Evolutionary conservation across 2,329 filamentous ascomycete genomes (phyloP).

Genomic region (Cladosporium sp.): DNA sequence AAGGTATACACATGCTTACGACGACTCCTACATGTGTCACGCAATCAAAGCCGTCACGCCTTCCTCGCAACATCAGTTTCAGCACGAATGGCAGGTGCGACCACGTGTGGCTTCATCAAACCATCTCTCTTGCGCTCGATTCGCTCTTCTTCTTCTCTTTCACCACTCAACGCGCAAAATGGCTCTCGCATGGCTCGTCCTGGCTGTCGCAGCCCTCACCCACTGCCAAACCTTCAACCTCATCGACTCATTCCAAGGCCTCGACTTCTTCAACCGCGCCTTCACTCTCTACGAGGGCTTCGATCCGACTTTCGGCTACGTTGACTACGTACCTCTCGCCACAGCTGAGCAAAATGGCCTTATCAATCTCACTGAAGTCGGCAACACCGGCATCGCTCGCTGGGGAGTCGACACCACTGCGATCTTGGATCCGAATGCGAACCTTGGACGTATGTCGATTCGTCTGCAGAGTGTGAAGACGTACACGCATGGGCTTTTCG

Average conservation of each 20-base stretch:
- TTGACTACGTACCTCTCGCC: slow-evolving; percentile 42
- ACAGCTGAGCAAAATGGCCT: slow-evolving; percentile 35
- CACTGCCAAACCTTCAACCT: slow-evolving; percentile 29
- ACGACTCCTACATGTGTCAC: background rate
- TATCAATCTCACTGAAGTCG: slow-evolving; percentile 25
- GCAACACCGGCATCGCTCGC: slow-evolving; percentile 21
- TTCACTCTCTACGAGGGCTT: slow-evolving; percentile 20
- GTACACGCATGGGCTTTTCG: slow-evolving; percentile 50
- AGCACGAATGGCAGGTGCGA: background rate
- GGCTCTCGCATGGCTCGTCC: background rate
- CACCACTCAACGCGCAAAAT: background rate
- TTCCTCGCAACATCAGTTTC: background rate
- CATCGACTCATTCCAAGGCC: slow-evolving; percentile 45
- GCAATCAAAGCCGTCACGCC: background rate
- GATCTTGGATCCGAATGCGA: slow-evolving; percentile 36
- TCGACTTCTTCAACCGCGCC: slow-evolving; percentile 34
- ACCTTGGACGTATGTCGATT: slow-evolving; percentile 42
- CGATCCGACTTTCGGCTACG: slow-evolving; percentile 33
- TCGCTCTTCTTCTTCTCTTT: background rate
- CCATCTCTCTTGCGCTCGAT: background rate
- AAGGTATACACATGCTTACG: background rate
- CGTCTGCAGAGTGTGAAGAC: slow-evolving; percentile 48
- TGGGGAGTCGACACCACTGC: slow-evolving; percentile 29
- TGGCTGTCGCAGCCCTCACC: background rate
- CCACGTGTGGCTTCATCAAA: background rate